These are phyloP conservation scores for Aspergillus floridensis DNA, from an alignment of 2,329 filamentous ascomycete genomes.

Conservation along the genomic window DNA sequence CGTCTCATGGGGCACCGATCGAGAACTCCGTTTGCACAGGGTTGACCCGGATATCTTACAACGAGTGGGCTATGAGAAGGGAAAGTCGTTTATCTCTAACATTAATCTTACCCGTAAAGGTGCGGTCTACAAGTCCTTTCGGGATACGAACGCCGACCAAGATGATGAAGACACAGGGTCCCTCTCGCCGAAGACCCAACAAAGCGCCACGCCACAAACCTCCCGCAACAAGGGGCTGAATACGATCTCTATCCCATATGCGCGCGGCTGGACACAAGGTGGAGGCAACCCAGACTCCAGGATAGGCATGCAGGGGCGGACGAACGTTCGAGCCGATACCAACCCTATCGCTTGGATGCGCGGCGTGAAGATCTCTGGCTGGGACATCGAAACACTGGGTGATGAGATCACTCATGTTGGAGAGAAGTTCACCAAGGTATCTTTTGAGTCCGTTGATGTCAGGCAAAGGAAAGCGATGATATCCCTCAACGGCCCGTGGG, in stretches of 20 bases:
- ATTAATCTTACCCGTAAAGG: constrained; percentile 77
- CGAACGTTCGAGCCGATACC: constrained; percentile 48
- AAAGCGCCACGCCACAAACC: constrained; percentile 17
- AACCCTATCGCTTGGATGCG: constrained; percentile 65
- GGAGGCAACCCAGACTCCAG: constrained; percentile 49
- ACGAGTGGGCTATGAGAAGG: constrained; percentile 71
- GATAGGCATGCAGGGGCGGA: constrained; percentile 49
- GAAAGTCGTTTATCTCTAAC: constrained; percentile 61
- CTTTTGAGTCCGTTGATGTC: constrained; percentile 59
- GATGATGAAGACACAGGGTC: constrained; percentile 53
- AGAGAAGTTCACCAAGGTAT: constrained; percentile 59
- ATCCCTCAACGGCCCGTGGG: constrained; percentile 61
- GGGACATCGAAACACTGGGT: constrained; percentile 55
- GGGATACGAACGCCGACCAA: constrained; percentile 63
- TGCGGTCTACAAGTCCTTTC: constrained; percentile 80
- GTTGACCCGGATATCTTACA: constrained; percentile 64
- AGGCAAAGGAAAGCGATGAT: constrained; percentile 54
- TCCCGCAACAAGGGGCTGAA: constrained; percentile 43
- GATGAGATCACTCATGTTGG: constrained; percentile 62
- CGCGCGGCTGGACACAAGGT: constrained; percentile 46
- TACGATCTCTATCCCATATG: constrained; percentile 54
- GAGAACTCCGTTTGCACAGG: constrained; percentile 74
- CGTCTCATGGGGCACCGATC: constrained; percentile 88
- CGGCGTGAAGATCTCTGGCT: constrained; percentile 59
- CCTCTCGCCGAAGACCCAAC: constrained; percentile 27